Evolutionary conservation across 2,329 filamentous ascomycete genomes (phyloP), one percentile per base, ranked within the genome.

Genomic region (Periconia sp.): DNA sequence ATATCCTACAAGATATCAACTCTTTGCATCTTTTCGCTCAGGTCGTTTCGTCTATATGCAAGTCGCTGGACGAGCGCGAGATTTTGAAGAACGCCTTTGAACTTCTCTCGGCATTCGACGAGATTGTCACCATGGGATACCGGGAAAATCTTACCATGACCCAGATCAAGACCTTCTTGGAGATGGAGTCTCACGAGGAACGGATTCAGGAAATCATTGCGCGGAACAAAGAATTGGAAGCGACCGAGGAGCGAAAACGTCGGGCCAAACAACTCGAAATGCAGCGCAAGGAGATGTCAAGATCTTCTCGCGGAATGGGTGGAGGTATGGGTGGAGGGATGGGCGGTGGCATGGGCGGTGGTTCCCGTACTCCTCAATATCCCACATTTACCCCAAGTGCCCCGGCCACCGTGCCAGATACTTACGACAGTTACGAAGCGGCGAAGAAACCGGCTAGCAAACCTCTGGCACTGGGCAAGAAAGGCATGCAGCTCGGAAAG

Each of bases 141-240:
- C 81, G 94, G 69, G 94, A 99, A 79, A 99, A 99, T 76, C 79
- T 99, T 64, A 95, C 93, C 20, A 85, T 99, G 67, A 91, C 87
- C 76, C 95, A 99, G 78, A 99, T 99, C 81, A 97, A 95, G 83
- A 97, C 94, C 2, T 99, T 99, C 82, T 77, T 99, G 64, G 95
- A 97, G 72, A 99, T 99, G 94, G 94, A 99, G 77, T 94, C 89
- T 76, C 94, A 99, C 70, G 95, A 99, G 77, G 94, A 99, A 82
- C 87, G 94, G 72, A 97, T 99, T 64, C 94, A 99, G 76, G 94
- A 99, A 55, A 70, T 68, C 53, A 66, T 65, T 40, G 62, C 63
- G 55, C 72, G 96, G 86, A 99, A 99, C 83, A 99, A 99, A 81
- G 95, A 99, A 77, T 82, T 99, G 64, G 94, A 99, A 77, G 95